Percentiles rank a stretch among this genome's conserved stretches.
These are phyloP conservation scores for Chaetomiaceae sp. DNA, from an alignment of 2,329 filamentous ascomycete species.

Conservation along the genomic window DNA sequence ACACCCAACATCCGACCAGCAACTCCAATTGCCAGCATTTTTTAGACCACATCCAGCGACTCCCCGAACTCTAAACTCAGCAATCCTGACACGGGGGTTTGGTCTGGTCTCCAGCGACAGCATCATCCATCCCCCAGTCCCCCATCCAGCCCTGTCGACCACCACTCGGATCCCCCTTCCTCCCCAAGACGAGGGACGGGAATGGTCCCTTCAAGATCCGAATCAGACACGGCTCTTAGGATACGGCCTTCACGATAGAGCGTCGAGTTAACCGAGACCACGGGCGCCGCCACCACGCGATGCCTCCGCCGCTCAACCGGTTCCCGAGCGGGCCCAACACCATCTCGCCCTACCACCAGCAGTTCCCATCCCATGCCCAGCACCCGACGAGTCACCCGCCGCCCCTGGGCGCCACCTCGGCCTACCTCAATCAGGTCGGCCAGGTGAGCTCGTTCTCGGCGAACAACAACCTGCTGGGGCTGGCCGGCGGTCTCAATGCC, in stretches of 20 bases:
- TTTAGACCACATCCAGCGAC: background rate
- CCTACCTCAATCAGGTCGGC: constrained; percentile 65
- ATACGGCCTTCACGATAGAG: constrained; percentile 20
- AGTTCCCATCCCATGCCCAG: constrained; percentile 52
- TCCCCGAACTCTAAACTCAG: background rate
- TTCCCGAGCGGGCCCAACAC: constrained; percentile 44
- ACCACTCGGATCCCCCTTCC: too few species aligned
- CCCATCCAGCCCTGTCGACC: too few species aligned
- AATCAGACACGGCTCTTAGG: constrained; percentile 16
- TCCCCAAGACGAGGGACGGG: constrained; percentile 11
- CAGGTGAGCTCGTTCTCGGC: constrained; percentile 63
- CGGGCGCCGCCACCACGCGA: constrained; percentile 29
- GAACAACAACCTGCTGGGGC: constrained; percentile 51
- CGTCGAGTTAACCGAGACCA: constrained; percentile 10
- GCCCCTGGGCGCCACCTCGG: constrained; percentile 60
- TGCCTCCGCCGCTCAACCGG: constrained; percentile 41
- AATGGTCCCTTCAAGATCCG: constrained; percentile 19
- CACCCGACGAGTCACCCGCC: constrained; percentile 43
- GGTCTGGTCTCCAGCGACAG: too few species aligned
- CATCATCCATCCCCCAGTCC: too few species aligned
- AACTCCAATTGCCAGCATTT: background rate
- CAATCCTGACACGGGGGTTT: too few species aligned
- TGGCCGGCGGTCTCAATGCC: constrained; percentile 51
- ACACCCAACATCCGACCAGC: background rate
- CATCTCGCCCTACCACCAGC: constrained; percentile 45